A percentile compares a stretch with the other conserved stretches of the same genome.
Conservation (phyloP, 257 asterid species). For the Fraxinus pennsylvanica region DNA sequence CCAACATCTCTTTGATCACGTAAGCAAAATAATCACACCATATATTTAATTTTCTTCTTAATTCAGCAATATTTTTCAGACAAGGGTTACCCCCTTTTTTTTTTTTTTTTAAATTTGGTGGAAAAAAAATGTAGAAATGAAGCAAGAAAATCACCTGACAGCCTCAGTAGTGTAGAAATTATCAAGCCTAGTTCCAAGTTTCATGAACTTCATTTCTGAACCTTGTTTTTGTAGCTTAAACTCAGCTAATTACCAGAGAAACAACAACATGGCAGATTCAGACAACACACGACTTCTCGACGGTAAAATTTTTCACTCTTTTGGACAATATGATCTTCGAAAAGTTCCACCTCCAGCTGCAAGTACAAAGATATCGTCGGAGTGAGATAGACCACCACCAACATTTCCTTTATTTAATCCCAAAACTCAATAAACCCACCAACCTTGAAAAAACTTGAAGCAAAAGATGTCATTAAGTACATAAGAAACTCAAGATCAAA, state of each 20-base stretch:
- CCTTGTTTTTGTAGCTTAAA: constrained; percentile 10
- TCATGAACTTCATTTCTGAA: constrained; percentile 83
- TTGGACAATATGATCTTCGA: constrained; percentile 28
- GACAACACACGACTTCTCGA: constrained; percentile 36
- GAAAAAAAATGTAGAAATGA: neutral
- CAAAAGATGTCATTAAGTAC: constrained; percentile 22
- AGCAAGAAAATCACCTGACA: constrained; percentile 35
- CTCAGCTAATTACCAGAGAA: constrained; percentile 29
- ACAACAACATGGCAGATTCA: constrained; percentile 35
- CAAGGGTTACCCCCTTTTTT: neutral
- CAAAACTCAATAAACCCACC: constrained; percentile 20
- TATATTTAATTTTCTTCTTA: no score
- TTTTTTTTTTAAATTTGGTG: no score
- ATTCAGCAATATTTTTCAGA: neutral
- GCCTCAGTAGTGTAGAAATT: constrained; percentile 74
- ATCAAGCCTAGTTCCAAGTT: constrained; percentile 82
- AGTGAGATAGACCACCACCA: neutral
- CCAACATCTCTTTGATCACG: no score
- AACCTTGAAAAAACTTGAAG: constrained; percentile 33
- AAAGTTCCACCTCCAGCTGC: constrained; percentile 41
- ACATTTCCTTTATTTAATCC: neutral
- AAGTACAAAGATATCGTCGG: constrained; percentile 32
- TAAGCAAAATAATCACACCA: no score
- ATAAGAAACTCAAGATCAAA: constrained; percentile 2
- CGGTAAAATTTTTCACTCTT: constrained; percentile 25